Evolutionary conservation across 768 basidiomycete species (phyloP), one percentile per base, ranked within the genome.

Genomic region (Boletus subcaerulescens): DNA sequence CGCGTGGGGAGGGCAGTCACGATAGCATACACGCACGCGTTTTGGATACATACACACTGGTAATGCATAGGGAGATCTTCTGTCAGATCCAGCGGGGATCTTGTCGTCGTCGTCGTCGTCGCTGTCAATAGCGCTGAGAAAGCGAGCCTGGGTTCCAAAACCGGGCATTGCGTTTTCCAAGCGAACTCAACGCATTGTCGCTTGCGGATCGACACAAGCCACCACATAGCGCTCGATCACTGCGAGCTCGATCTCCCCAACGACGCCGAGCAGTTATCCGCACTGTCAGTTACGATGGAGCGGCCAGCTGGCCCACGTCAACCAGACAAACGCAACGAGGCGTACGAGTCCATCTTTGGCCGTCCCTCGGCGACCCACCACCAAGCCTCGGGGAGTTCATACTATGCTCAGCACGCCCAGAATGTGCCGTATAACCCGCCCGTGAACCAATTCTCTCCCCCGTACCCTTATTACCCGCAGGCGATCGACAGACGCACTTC

Each of bases 341-440:
- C 91, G 44, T 93, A 91, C 75, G 88, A 92, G 71, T 83, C 86
- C 65, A 92, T 93, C 74, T 93, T 93, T 72, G 90, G 90, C 24
- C 81, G 91, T 24, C 87, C 89, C 48, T 81, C 82, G 48, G 73
- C 77, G 44, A 60, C 75, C 32, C 83, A 84, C 69, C 85, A 84
- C 61, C 73, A 73, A 54, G 55, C 62, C 15, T 48, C 32, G 42
- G 51, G 39, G 38, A 31, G 36, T 39, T 52, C 59, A 41, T 56
- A 55, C 63, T 57, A 56, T 45, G 57, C 39, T 8, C 62, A 67
- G 46, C 60, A 59, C 46, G 41, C 46, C 31, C 57, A 61, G 48
- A 55, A 52, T 45, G 51, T 24, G 29, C 45, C 57, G 33, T 60
- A 63, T 48, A 62, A 65, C 58, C 62, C 50, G 12, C 66, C 60